These are phyloP conservation scores for Claviceps arundinis DNA, from an alignment of 2,329 filamentous ascomycete genomes.

Conservation along the genomic window DNA sequence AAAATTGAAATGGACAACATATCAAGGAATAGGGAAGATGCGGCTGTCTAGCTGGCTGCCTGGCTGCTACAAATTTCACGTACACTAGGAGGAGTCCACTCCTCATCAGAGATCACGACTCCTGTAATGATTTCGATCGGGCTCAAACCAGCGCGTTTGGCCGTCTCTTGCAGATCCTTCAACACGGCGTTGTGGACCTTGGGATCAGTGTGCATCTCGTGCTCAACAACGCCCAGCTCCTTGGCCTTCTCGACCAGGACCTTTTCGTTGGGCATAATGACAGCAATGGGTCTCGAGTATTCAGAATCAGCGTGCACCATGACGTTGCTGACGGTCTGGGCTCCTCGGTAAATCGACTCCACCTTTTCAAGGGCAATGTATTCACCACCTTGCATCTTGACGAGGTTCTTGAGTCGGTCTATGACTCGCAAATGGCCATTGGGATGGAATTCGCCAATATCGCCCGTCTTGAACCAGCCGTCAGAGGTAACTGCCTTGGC, in stretches of 20 bases:
- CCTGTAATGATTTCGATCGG: slow-evolving; percentile 64
- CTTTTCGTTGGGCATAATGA: slow-evolving; percentile 59
- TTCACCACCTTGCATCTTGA: slow-evolving; percentile 91
- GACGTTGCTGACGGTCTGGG: slow-evolving; percentile 68
- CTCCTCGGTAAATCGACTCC: slow-evolving; percentile 78
- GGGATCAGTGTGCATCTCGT: slow-evolving; percentile 52
- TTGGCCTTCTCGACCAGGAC: slow-evolving; percentile 46
- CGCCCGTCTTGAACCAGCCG: slow-evolving; percentile 94
- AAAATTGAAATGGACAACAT: no score
- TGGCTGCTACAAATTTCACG: slow-evolving; percentile 25
- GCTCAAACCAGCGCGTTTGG: slow-evolving; percentile 51
- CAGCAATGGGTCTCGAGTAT: slow-evolving; percentile 66
- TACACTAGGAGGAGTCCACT: slow-evolving; percentile 78
- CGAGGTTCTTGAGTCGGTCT: slow-evolving; percentile 94
- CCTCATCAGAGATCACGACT: slow-evolving; percentile 68
- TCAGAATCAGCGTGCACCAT: slow-evolving; percentile 72
- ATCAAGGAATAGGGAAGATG: neutral
- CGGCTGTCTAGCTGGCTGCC: neutral
- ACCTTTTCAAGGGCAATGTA: slow-evolving; percentile 96
- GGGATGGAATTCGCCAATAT: slow-evolving; percentile 79
- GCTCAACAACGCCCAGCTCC: slow-evolving; percentile 49
- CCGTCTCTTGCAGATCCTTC: slow-evolving; percentile 55
- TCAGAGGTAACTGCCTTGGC: slow-evolving; percentile 63
- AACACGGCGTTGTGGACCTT: slow-evolving; percentile 49
- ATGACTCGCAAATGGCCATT: slow-evolving; percentile 76